A percentile compares a stretch with the other conserved stretches of the same genome.
These are phyloP conservation scores for Annulohypoxylon bovei DNA, from an alignment of 495 filamentous ascomycete genomes.

Conservation along the genomic window DNA sequence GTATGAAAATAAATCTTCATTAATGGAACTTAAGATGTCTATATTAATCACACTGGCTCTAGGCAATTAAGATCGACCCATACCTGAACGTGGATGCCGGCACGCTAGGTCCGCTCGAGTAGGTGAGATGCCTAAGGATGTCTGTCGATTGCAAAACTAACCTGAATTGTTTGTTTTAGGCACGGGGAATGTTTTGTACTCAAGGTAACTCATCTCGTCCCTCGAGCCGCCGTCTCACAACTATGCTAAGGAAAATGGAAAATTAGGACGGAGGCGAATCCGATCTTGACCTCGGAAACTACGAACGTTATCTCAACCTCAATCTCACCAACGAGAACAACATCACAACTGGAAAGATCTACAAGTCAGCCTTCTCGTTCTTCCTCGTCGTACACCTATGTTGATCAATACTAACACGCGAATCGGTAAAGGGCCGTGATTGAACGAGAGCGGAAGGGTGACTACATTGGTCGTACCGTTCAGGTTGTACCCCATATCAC, in stretches of 20 bases:
- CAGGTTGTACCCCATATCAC: slow-evolving; percentile 94
- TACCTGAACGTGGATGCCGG: slow-evolving; percentile 90
- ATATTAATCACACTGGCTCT: background rate
- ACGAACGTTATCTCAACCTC: slow-evolving; percentile 74
- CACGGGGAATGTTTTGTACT: slow-evolving; percentile 58
- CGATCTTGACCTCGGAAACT: slow-evolving; percentile 96
- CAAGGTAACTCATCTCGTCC: slow-evolving; percentile 44
- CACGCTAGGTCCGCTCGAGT: slow-evolving; percentile 75
- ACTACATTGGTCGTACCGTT: slow-evolving; percentile 92
- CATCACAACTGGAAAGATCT: slow-evolving; percentile 97
- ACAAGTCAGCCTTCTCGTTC: slow-evolving; percentile 77
- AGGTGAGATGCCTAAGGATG: slow-evolving; percentile 45
- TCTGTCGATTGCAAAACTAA: slow-evolving; percentile 14
- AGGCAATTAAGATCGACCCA: slow-evolving; percentile 75
- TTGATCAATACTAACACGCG: background rate
- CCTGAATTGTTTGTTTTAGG: slow-evolving; percentile 6
- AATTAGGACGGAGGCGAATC: slow-evolving; percentile 75
- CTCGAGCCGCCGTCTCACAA: background rate
- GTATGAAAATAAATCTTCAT: slow-evolving; percentile 5
- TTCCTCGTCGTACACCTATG: slow-evolving; percentile 23
- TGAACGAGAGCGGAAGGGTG: slow-evolving; percentile 73
- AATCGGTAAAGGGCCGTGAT: slow-evolving; percentile 79
- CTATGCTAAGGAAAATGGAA: slow-evolving; percentile 6
- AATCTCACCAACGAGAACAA: slow-evolving; percentile 83
- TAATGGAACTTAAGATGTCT: background rate